Evolutionary conservation across 1,139 yeast genomes (phyloP), one percentile per base, ranked within the genome.

Genomic region (Kluyveromyces marxianus): DNA sequence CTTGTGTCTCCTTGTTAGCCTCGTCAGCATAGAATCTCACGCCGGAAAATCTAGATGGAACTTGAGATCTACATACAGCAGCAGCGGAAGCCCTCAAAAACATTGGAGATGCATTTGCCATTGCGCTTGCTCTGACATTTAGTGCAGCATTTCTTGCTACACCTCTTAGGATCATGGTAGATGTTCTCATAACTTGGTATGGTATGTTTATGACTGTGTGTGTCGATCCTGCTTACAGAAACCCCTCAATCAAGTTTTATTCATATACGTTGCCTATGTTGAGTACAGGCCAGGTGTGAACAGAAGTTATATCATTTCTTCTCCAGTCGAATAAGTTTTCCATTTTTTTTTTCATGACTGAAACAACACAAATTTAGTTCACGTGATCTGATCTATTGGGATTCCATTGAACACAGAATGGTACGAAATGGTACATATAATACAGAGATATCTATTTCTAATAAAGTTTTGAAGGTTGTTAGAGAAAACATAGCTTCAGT

Each of bases 21-120:
- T 53, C 58, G 4, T 58, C 59, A 24, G 64, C 54, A 39, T 57
- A 60, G 21, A 50, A 50, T 50, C 61, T 56, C 39, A 37, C 14
- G 39, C 39, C 37, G 14, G 26, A 21, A 31, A 25, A 27, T 35
- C 37, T 37, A 21, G 31, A 32, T 4, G 39, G 14, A 4, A 36
- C 4, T 30, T 36, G 39, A 21, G 29, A n/a, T 8, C 28, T 10
- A 25, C 24, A 6, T 7, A 8, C 30, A 26, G 30, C 21, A 26
- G n/a, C 10, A 25, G 21, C 35, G 14, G 30, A 25, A 25, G 40
- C 5, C 25, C 28, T 26, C 2, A 35, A 7, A n/a, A 24, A 14
- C 21, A 14, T 25, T 25, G 6, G 24, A 4, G 29, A 21, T 14
- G 26, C 7, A 3, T 35, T 29, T 21, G 44, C 33, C 24, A 14